A percentile compares a stretch with the other conserved stretches of the same genome.
Evolutionary conservation across 352 stramenopile species (phyloP).

Genomic region (Peronospora destructor): DNA sequence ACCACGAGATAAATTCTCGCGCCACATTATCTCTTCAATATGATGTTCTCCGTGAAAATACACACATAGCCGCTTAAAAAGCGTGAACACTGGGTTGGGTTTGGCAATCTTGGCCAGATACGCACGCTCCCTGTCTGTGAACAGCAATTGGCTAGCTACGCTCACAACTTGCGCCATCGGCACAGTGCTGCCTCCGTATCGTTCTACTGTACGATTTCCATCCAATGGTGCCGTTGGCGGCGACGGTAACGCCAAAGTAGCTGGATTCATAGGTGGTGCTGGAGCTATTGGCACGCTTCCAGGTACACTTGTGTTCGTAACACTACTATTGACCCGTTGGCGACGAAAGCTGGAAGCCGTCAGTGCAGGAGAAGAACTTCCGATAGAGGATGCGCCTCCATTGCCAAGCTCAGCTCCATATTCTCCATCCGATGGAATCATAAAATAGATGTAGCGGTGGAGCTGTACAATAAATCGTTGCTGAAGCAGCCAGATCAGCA

Average conservation of each 20-base stretch:
- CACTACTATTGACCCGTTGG: conserved; percentile 23
- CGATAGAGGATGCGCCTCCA: conserved; percentile 12
- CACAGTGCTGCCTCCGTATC: conserved; percentile 5
- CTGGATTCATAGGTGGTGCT: conserved; percentile 27
- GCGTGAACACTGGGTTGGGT: conserved; percentile 65
- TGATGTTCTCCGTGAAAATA: conserved; percentile 86
- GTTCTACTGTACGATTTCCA: conserved; percentile 10
- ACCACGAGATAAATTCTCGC: conserved; percentile 75
- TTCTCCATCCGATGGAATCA: conserved; percentile 67
- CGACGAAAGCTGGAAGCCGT: conserved; percentile 26
- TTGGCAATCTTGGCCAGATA: conserved; percentile 80
- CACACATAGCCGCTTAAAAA: conserved; percentile 75
- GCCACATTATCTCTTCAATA: conserved; percentile 87
- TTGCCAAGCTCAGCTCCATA: conserved; percentile 27
- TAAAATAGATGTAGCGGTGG: conserved; percentile 84
- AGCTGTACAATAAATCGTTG: conserved; percentile 78
- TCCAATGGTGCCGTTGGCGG: conserved; percentile 12
- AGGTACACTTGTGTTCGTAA: conserved; percentile 20
- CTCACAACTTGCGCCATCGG: conserved; percentile 30
- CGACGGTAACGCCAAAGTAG: conserved; percentile 16
- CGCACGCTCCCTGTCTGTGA: conserved; percentile 58
- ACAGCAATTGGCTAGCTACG: conserved; percentile 37
- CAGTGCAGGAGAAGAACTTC: conserved; percentile 29
- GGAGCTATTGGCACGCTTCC: conserved; percentile 24
- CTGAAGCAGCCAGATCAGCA: conserved; percentile 84